A percentile compares a stretch with the other conserved stretches of the same genome.
phyloP scores from a whole-genome alignment of 768 basidiomycete genomes.

The Lactarius sanguifluus region DNA sequence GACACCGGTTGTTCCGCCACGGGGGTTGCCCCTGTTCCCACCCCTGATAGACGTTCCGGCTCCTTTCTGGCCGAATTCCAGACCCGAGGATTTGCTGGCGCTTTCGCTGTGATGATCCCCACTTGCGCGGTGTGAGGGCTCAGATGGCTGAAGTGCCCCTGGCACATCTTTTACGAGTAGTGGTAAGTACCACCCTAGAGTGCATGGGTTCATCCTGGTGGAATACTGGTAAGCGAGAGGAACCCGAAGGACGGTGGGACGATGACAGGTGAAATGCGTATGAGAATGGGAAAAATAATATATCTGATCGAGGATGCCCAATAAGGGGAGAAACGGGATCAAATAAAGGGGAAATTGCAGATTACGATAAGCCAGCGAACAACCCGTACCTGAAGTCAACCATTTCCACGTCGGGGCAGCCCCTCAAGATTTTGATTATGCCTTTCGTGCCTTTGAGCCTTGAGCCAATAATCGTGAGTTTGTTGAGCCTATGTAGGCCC shows the following conservation, averaged over 20 bases:
- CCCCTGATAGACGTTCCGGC: conserved; percentile 33
- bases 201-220: conserved; percentile 90
- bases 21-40: conserved; percentile 33
- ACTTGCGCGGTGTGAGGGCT: conserved; percentile 31
- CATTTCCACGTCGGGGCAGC: conserved; percentile 81
- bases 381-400: conserved; percentile 79
- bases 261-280: neutral
- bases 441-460: conserved; percentile 73
- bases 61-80: conserved; percentile 32
- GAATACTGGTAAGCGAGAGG: conserved; percentile 18
- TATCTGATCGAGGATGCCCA: conserved; percentile 11
- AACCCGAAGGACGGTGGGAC: neutral
- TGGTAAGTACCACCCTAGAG: conserved; percentile 94
- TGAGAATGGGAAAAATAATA: conserved; percentile 1
- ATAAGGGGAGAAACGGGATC: conserved; percentile 10
- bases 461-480: conserved; percentile 83
- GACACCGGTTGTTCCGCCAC: conserved; percentile 26
- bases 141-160: conserved; percentile 65
- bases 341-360: conserved; percentile 19
- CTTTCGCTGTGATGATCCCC: conserved; percentile 28
- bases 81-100: conserved; percentile 33
- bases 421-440: conserved; percentile 67
- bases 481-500: conserved; percentile 73
- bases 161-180: conserved; percentile 69
- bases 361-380: conserved; percentile 27